Evolutionary conservation across 2,329 filamentous ascomycete species (phyloP), one percentile per base, ranked within the genome.

Genomic region (Purpureocillium lavendulum): DNA sequence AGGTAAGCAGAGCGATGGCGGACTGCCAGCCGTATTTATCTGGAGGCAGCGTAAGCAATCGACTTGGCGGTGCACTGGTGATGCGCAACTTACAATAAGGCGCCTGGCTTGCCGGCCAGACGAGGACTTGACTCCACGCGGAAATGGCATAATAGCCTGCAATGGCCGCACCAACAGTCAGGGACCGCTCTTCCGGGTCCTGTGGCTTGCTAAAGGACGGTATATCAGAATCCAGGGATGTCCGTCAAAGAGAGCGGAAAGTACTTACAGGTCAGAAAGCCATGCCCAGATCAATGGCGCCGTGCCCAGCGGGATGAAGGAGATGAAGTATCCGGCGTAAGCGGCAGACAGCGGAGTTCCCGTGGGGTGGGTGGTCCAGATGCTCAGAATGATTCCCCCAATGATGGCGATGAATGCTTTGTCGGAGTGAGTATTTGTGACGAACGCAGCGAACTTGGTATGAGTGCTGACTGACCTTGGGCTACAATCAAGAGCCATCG

Each of bases 291-390:
- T 71, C 26, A 75, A 48, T 0, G 71, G 70, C 2, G 70, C 70
- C 0, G 70, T 74, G 1, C 70, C 71, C 3, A 72, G 54, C 13
- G 57, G 59, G 9, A 69, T 55, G 45, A 65, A 70, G 0, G 64
- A 62, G 48, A 74, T 67, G 45, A 75, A 73, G 44, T 72, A 73
- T 36, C 65, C 65, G 3, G 69, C 67, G 44, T 75, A 75, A 1
- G 69, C 70, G 2, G 65, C 64, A 0, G 62, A 61, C 1, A 74
- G 38, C 0, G 67, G 57, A 1, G 68, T 64, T 1, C 56, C 51
- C 3, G 49, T 46, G 0, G 70, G 69, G 21, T 69, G 59, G 2
- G 60, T 50, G 0, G 70, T 73, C 71, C 71, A 74, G n/a, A 71
- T 53, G 16, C 61, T 70, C 68, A 75, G 71, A n/a, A 66, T 67